phyloP scores from a whole-genome alignment of 176 grass and related monocot genomes.

The Miscanthus lutarioriparius region DNA sequence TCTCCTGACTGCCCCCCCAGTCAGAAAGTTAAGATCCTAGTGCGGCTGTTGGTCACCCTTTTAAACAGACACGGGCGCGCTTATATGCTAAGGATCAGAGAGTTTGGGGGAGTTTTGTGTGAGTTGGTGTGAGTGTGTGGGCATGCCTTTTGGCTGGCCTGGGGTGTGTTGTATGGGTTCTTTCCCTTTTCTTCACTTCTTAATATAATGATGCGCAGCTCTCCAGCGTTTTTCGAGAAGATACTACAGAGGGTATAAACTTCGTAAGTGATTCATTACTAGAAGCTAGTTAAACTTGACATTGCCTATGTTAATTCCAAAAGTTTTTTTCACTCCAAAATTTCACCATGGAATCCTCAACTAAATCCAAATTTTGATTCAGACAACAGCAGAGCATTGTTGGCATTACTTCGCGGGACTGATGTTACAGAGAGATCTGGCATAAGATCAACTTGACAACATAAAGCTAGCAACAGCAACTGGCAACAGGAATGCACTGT shows the following conservation, averaged over 20 bases:
- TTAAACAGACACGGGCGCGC: too few relatives aligned
- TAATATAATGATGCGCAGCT: too few relatives aligned
- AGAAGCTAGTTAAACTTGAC: conserved; percentile 15
- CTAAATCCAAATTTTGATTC: not conserved
- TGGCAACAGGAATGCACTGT: not conserved
- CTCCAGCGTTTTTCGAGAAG: too few relatives aligned
- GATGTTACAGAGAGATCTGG: not conserved
- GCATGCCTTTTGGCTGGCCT: too few relatives aligned
- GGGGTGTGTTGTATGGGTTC: too few relatives aligned
- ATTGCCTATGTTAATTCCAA: not conserved
- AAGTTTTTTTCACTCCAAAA: not conserved
- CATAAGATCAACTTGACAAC: not conserved
- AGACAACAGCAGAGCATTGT: conserved; percentile 5
- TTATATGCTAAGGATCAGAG: too few relatives aligned
- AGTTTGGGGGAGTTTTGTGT: too few relatives aligned
- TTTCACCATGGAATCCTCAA: not conserved
- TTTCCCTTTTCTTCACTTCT: too few relatives aligned
- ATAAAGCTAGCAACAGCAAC: not conserved
- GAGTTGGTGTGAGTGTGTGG: too few relatives aligned
- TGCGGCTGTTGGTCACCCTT: too few relatives aligned
- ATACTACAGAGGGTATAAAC: conserved; percentile 22
- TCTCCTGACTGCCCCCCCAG: too few relatives aligned
- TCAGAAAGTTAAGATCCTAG: too few relatives aligned
- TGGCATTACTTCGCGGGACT: not conserved
- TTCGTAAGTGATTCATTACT: not conserved